These are phyloP conservation scores for Haplosporangium sp. DNA, from an alignment of 371 early-diverging fungal species.

Conservation along the genomic window DNA sequence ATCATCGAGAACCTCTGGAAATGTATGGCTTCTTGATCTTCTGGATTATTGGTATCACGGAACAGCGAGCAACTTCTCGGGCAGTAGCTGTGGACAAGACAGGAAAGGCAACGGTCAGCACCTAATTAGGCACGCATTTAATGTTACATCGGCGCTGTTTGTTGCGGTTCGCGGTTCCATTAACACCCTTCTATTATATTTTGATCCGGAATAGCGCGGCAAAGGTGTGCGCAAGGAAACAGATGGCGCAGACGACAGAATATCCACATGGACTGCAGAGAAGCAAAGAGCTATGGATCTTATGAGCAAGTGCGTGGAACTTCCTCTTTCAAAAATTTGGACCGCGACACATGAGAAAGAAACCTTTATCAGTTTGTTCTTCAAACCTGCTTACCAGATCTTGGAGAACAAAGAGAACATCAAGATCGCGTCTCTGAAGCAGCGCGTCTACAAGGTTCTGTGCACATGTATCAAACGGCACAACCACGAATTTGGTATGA, in stretches of 20 bases:
- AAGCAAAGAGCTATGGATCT: constrained; percentile 66
- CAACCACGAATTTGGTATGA: constrained; percentile 78
- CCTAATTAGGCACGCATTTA: neutral
- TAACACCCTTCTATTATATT: constrained; percentile 3
- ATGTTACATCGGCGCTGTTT: constrained; percentile 4
- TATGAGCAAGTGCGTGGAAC: constrained; percentile 65
- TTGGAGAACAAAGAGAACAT: constrained; percentile 81
- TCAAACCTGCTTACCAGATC: constrained; percentile 84
- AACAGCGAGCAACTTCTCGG: constrained; percentile 62
- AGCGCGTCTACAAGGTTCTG: constrained; percentile 68
- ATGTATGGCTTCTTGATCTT: constrained; percentile 81
- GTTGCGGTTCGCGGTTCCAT: neutral
- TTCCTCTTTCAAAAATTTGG: constrained; percentile 84
- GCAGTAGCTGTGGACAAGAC: constrained; percentile 43
- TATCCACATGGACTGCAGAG: constrained; percentile 71
- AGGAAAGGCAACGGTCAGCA: constrained; percentile 53
- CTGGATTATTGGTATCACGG: constrained; percentile 76
- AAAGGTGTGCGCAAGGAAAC: constrained; percentile 49
- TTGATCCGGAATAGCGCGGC: constrained; percentile 18
- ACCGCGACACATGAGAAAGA: constrained; percentile 82
- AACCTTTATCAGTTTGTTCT: constrained; percentile 83
- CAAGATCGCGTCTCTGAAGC: constrained; percentile 69
- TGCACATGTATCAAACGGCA: constrained; percentile 77
- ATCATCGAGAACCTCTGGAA: constrained; percentile 73
- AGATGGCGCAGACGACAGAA: constrained; percentile 49